Conservation (phyloP, 352 stramenopile genomes). For the Phytophthora boehmeriae region DNA sequence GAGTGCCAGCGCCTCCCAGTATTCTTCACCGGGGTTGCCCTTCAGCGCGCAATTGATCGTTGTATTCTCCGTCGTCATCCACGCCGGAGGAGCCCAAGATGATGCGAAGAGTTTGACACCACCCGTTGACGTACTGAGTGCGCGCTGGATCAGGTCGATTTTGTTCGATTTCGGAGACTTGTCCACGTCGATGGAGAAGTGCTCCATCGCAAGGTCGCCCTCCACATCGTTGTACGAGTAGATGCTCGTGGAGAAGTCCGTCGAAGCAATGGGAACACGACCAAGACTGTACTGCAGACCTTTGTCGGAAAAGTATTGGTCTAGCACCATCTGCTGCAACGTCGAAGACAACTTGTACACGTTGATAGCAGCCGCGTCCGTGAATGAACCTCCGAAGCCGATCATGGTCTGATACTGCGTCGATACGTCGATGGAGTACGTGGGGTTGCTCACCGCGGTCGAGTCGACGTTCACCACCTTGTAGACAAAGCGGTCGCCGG, state of each 20-base stretch:
- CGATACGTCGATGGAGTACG: slow-evolving; percentile 37
- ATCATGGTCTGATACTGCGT: slow-evolving; percentile 71
- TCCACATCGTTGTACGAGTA: slow-evolving; percentile 50
- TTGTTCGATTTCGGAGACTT: slow-evolving; percentile 46
- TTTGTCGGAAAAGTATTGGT: slow-evolving; percentile 65
- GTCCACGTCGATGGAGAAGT: slow-evolving; percentile 81
- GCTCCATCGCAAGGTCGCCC: slow-evolving; percentile 44
- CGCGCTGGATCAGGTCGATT: slow-evolving; percentile 43
- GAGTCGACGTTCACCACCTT: slow-evolving; percentile 33
- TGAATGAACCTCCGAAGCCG: slow-evolving; percentile 87
- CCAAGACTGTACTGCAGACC: slow-evolving; percentile 77
- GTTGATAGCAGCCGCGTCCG: slow-evolving; percentile 75
- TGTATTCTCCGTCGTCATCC: slow-evolving; percentile 78
- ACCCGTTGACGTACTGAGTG: slow-evolving; percentile 30
- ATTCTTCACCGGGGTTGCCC: slow-evolving; percentile 42
- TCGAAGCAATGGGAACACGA: slow-evolving; percentile 73
- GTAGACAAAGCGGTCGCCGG: slow-evolving; percentile 56
- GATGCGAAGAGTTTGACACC: slow-evolving; percentile 67
- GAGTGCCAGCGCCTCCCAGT: slow-evolving; percentile 64
- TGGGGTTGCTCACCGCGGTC: slow-evolving; percentile 15
- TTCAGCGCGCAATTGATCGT: slow-evolving; percentile 53
- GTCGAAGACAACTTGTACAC: slow-evolving; percentile 59
- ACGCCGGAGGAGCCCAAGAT: slow-evolving; percentile 76
- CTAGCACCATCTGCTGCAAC: slow-evolving; percentile 58
- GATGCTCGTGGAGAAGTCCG: slow-evolving; percentile 74